Evolutionary conservation across 2,329 filamentous ascomycete species (phyloP), one percentile per base, ranked within the genome.

Genomic region (Trichoderma cornu-damae): DNA sequence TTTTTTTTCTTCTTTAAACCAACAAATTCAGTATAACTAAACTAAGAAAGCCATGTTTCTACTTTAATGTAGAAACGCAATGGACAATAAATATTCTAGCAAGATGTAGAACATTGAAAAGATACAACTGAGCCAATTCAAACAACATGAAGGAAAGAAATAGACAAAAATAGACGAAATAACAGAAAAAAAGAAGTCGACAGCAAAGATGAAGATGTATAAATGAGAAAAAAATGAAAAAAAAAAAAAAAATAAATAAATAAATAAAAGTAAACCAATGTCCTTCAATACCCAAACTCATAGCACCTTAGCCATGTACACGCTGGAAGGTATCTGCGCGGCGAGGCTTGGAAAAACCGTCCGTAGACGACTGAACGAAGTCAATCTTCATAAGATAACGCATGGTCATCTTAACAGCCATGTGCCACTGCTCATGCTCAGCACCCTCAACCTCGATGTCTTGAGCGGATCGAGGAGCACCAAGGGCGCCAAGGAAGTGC

Each of bases 401-500:
- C 55, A 58, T 46, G 24, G 38, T 58, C 55, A 58, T 58, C 20
- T n/a, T 35, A 4, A 53, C 48, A 28, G 55, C 55, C 48, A 28
- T 46, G 3, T 46, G 30, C 38, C 38, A 42, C 32, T 52, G 46
- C n/a, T 43, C 37, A 52, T 44, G 40, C 7, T 53, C 55, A 35
- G 8, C 7, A 1, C 37, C 53, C 6, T 49, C 53, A 28, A 22
- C 8, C 3, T 50, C 55, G 14, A 34, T n/a, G 6, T 42, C 40
- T 14, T 30, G 16, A n/a, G 37, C 38, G 22, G 48, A 22, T 2
- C 30, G 47, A 37, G 48, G 28, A 34, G 38, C 2, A 14, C 57
- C 51, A n/a, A 59, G 35, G 4, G 28, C 16, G 11, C 35, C 57
- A n/a, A 66, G 53, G 54, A 67, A 67, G 43, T 61, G 61, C 26